A percentile compares a stretch with the other conserved stretches of the same genome.
Conservation (phyloP, 2,329 filamentous ascomycete species). For the Alternaria arborescens region DNA sequence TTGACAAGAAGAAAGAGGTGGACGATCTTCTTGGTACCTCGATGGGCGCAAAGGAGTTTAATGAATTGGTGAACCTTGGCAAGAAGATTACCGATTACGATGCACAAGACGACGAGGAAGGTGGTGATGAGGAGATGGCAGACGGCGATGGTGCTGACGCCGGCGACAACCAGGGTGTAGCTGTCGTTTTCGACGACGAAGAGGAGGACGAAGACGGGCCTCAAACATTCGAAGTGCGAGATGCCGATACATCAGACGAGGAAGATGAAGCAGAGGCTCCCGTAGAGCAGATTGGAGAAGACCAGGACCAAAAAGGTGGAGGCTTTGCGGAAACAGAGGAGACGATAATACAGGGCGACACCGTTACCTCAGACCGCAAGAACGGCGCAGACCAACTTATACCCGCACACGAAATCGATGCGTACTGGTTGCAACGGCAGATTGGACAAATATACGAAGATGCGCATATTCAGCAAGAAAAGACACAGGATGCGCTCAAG, state of each 20-base stretch:
- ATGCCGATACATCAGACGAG: conserved; percentile 82
- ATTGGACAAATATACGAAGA: conserved; percentile 89
- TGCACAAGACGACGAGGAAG: conserved; percentile 91
- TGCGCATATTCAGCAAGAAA: conserved; percentile 91
- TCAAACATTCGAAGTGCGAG: conserved; percentile 84
- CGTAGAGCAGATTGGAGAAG: conserved; percentile 65
- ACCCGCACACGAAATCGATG: conserved; percentile 89
- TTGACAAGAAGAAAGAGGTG: conserved; percentile 97
- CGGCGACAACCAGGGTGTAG: conserved; percentile 94
- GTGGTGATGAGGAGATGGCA: conserved; percentile 71
- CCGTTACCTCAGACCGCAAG: conserved; percentile 54
- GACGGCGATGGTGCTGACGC: conserved; percentile 70
- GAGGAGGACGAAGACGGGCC: conserved; percentile 80
- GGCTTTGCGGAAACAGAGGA: conserved; percentile 70
- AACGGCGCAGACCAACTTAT: conserved; percentile 66
- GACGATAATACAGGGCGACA: conserved; percentile 80
- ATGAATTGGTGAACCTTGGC: conserved; percentile 92
- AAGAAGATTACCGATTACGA: conserved; percentile 99
- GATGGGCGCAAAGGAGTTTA: conserved; percentile 89
- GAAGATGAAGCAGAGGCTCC: conserved; percentile 71
- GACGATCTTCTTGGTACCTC: conserved; percentile 89
- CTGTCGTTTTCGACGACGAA: conserved; percentile 94
- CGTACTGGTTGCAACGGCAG: conserved; percentile 95
- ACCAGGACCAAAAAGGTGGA: conserved; percentile 60
- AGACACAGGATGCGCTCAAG: conserved; percentile 83